Percentiles rank a stretch among this genome's conserved stretches.
Evolutionary conservation across 2,329 filamentous ascomycete genomes (phyloP).

Genomic region (Cercospora sp.): DNA sequence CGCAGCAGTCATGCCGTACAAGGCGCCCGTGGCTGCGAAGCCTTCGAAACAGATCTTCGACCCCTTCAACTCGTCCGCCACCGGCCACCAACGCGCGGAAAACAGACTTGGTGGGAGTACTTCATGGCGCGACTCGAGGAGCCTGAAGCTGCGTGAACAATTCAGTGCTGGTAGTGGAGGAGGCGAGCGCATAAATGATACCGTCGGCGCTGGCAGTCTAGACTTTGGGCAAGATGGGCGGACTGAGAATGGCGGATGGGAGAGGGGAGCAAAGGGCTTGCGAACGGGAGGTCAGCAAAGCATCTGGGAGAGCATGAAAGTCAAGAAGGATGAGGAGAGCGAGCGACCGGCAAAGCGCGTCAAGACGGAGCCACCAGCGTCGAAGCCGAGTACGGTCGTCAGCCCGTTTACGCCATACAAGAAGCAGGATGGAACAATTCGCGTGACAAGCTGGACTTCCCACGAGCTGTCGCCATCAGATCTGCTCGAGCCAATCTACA

Average conservation of each 20-base stretch:
- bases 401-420: constrained; percentile 37
- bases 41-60: constrained; percentile 34
- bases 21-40: constrained; percentile 32
- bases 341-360: constrained; percentile 23
- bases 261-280: constrained; percentile 50
- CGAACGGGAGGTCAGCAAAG: constrained; percentile 50
- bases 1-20: constrained; percentile 23
- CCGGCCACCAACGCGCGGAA: constrained; percentile 75
- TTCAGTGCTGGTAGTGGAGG: constrained; percentile 61
- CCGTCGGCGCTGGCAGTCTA: constrained; percentile 63
- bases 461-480: constrained; percentile 36
- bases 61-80: constrained; percentile 93
- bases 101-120: constrained; percentile 61
- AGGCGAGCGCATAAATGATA: constrained; percentile 61
- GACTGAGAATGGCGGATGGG: constrained; percentile 55
- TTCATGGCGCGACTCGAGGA: constrained; percentile 71
- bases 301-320: constrained; percentile 38
- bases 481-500: constrained; percentile 32
- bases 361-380: constrained; percentile 19
- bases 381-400: constrained; percentile 31
- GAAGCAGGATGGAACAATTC: constrained; percentile 32
- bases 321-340: constrained; percentile 25
- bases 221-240: constrained; percentile 54
- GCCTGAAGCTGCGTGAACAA: constrained; percentile 68
- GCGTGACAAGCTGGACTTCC: constrained; percentile 38